Base-by-base conservation (phyloP, 2,329 filamentous ascomycete species). In the Sclerotinia nivalis region DNA sequence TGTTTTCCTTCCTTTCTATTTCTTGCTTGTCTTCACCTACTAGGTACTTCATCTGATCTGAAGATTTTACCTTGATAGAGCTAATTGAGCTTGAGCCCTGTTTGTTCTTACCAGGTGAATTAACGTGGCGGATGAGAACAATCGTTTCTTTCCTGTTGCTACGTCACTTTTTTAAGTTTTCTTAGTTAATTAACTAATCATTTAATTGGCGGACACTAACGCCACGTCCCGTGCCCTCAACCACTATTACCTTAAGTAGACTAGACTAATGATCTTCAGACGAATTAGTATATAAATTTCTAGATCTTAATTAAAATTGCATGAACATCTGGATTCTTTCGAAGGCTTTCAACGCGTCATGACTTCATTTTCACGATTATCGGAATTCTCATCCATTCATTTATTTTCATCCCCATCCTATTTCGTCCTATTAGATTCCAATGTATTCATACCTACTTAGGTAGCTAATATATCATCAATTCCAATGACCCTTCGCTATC, bases 141-240 rank as follows among this genome's bases (percentile, higher is more conserved):
- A 56, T 37, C 20, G 34, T 7, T 7, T 4, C 49, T 28, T 52
- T 52, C 49, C 49, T 52, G 25, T 20, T 20, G 15, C 37, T 60
- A 60, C 56, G 56, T 60, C 56, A 60, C 56, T 45, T 45, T 45
- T 25, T 43, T 45, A 37, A 40, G 34, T 22, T 49, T 49, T 22
- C 20, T 22, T 49, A 31, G 43, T 13, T 28, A 8, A 9, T 1
- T 25, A 61, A 25, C 31, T 47, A 31, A 62, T 18, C 25, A 4
- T 40, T 50, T 64, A 0, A 64, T 64, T 64, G 61, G 61, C 31
- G 61, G 61, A 8, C 22, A 31, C 61, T 37, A 52, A 64, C 60
- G 45, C 60, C 60, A 64, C 60, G 43, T 37, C n/a, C 60, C 28
- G 43, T 10, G 1, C 28, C 60, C 6, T 12, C 1, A 37, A 20